Evolutionary conservation across 1,284 basidiomycete species (phyloP).

Genomic region (Cutaneotrichosporon daszewskae): DNA sequence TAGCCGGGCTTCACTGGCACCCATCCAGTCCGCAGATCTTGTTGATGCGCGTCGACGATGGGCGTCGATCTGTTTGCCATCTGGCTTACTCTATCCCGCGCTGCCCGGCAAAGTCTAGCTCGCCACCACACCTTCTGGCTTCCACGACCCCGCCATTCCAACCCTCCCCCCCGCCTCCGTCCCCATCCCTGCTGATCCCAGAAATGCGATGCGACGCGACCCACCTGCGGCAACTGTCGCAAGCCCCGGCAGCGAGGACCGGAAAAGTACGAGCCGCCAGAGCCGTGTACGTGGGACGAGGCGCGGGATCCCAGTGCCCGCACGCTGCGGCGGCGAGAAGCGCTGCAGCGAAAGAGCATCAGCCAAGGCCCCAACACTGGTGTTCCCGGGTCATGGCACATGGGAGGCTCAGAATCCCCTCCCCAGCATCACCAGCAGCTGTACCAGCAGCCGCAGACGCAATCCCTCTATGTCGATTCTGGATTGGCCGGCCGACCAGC

Average conservation of each 20-base stretch:
- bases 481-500: no score
- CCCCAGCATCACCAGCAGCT: no score
- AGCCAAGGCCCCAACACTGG: not conserved
- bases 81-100: no score
- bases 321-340: conserved; percentile 27
- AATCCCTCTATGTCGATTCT: no score
- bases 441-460: no score
- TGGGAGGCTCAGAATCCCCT: no score
- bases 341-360: conserved; percentile 8
- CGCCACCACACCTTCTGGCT: not conserved
- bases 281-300: conserved; percentile 41
- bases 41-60: no score
- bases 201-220: conserved; percentile 42
- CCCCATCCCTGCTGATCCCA: conserved; percentile 5
- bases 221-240: conserved; percentile 36
- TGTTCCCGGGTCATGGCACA: no score
- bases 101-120: not conserved
- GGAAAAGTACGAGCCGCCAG: conserved; percentile 18
- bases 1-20: not conserved
- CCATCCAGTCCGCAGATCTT: not conserved
- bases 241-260: conserved; percentile 31
- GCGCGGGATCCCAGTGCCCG: conserved; percentile 27
- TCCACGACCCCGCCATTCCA: not conserved
- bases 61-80: no score
- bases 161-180: not conserved